Evolutionary conservation across 495 filamentous ascomycete species (phyloP), one percentile per base, ranked within the genome.

Genomic region (Annulohypoxylon moriforme): DNA sequence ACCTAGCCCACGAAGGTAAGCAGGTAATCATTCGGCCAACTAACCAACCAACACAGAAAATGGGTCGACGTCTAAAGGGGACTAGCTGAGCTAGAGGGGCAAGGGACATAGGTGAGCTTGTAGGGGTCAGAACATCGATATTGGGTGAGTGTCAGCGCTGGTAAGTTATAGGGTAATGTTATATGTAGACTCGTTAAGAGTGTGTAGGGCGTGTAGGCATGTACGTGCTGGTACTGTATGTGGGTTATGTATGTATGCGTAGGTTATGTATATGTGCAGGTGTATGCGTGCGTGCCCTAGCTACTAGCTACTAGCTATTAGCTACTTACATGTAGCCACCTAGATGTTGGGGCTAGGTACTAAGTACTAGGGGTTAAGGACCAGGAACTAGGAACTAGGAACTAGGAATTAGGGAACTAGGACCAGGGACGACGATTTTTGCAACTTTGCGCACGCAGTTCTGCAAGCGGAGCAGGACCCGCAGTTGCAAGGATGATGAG

Each of bases 391-490:
- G 11, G 36, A 13, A 13, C 14, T 14, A 40, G 36, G 36, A 13
- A n/a, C 36, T 40, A n/a, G 36, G 36, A n/a, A 40, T 14, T 40
- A 40, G 36, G 36, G 36, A 4, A 27, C 34, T 40, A 65, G 64
- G 65, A 60, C 68, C 60, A 61, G 64, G 64, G 69, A 65, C 64
- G 53, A 60, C 56, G 53, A 57, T 47, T 57, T 66, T 40, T 42
- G 60, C 69, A 33, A 50, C 53, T 61, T 58, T 56, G 65, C 70
- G 42, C 55, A 65, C 49, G 40, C 60, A 61, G 70, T 69, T 69
- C 57, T 73, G 65, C 18, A 65, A 73, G 70, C 65, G 70, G 70
- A 73, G 65, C 61, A 57, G 65, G 70, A 60, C 65, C 70, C 65
- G 70, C 70, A 66, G 42, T 56, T 68, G 56, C 66, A 73, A 73